phyloP scores from a whole-genome alignment of 768 basidiomycete genomes.

The Imleria badia region DNA sequence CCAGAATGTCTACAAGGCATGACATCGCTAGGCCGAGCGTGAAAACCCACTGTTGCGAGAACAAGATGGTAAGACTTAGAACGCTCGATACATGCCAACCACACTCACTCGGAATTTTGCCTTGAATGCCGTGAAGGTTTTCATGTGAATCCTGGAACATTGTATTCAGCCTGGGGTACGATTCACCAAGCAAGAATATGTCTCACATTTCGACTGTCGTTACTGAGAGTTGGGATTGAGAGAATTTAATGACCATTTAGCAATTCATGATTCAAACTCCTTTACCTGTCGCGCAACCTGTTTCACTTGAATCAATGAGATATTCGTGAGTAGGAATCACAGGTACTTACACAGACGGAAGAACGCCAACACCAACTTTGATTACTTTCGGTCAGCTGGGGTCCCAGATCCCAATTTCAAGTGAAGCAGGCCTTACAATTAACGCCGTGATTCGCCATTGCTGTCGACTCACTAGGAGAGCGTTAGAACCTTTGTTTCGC shows the following conservation, averaged over 20 bases:
- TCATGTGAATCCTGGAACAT: constrained; percentile 24
- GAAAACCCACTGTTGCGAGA: constrained; percentile 43
- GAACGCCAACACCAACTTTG: constrained; percentile 30
- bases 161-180: not conserved
- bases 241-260: constrained; percentile 12
- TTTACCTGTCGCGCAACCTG: constrained; percentile 38
- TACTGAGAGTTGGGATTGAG: constrained; percentile 20
- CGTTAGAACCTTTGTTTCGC: not conserved
- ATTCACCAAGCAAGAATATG: not conserved
- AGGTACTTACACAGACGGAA: constrained; percentile 31
- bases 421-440: constrained; percentile 30
- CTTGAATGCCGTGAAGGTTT: constrained; percentile 26
- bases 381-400: not conserved
- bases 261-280: not conserved
- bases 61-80: not conserved
- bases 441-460: constrained; percentile 33
- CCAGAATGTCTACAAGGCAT: constrained; percentile 48
- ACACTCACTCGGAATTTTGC: constrained; percentile 21
- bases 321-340: not conserved
- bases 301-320: not conserved
- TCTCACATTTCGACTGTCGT: constrained; percentile 33
- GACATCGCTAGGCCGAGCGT: constrained; percentile 52
- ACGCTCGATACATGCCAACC: not conserved
- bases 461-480: constrained; percentile 24
- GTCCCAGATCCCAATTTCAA: not conserved